Evolutionary conservation across 108 stramenopile genomes (phyloP).

Genomic region (Cyclotella baltica): DNA sequence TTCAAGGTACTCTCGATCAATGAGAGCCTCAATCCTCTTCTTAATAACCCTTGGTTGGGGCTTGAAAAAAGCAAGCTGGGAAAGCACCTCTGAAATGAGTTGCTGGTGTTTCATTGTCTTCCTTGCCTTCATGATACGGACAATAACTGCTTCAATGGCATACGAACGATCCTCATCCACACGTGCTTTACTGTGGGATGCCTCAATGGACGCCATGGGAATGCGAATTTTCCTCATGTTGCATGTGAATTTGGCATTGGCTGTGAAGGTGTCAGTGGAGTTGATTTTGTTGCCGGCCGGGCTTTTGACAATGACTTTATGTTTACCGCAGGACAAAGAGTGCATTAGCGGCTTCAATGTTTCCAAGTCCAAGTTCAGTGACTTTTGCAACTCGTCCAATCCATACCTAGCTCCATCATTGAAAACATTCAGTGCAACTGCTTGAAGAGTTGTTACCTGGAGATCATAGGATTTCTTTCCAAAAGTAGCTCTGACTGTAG

Average conservation of each 20-base stretch:
- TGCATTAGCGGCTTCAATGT: conserved; percentile 97
- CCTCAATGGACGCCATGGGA: conserved; percentile 99
- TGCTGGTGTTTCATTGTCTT: conserved; percentile 97
- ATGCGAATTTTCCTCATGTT: conserved; percentile 96
- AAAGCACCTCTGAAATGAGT: conserved; percentile 95
- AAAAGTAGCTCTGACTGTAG: conserved; percentile 90
- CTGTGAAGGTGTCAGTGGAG: conserved; percentile 86
- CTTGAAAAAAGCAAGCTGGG: conserved; percentile 97
- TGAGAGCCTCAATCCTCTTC: conserved; percentile 93
- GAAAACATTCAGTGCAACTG: conserved; percentile 87
- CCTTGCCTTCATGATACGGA: conserved; percentile 99
- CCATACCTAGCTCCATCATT: conserved; percentile 74
- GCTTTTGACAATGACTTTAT: conserved; percentile 92
- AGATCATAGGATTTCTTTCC: conserved; percentile 97
- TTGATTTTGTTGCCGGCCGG: conserved; percentile 91
- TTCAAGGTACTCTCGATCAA: conserved; percentile 97
- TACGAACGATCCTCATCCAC: conserved; percentile 97
- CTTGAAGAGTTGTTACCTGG: conserved; percentile 97
- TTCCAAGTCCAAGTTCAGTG: conserved; percentile 87
- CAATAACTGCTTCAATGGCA: conserved; percentile 99
- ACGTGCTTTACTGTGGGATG: conserved; percentile 94
- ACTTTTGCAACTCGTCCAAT: conserved; percentile 74
- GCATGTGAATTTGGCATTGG: conserved; percentile 90
- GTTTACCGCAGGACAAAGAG: conserved; percentile 97
- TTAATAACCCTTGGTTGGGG: conserved; percentile 96